Conservation (phyloP, 208 protist genomes). For the Leishmania gerbilli region DNA sequence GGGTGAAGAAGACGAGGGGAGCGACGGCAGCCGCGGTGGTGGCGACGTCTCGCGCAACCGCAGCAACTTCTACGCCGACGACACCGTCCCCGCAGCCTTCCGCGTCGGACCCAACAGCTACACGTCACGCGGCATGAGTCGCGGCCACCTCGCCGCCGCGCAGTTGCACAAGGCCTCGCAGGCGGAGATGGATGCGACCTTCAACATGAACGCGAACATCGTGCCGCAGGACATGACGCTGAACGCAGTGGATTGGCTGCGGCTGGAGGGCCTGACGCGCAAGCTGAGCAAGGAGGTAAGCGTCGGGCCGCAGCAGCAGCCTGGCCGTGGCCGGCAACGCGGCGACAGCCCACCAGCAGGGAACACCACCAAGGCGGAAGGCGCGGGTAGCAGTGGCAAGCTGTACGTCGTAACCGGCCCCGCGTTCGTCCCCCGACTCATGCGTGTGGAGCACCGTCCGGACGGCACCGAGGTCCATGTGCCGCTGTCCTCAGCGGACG, state of each 20-base stretch:
- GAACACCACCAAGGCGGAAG: conserved; percentile 6
- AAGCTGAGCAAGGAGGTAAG: conserved; percentile 44
- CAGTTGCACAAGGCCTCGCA: conserved; percentile 76
- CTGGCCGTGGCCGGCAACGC: conserved; percentile 7
- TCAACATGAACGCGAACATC: conserved; percentile 89
- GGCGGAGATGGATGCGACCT: conserved; percentile 76
- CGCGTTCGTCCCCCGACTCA: conserved; percentile 55
- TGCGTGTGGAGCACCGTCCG: conserved; percentile 41
- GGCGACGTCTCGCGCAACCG: conserved; percentile 34
- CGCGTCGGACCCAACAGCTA: conserved; percentile 67
- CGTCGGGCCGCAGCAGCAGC: conserved; percentile 5
- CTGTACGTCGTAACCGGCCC: conserved; percentile 62
- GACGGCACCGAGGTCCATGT: conserved; percentile 31
- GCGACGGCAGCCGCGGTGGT: background rate
- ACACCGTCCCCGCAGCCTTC: conserved; percentile 56
- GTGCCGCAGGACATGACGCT: conserved; percentile 87
- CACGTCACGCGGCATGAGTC: conserved; percentile 56
- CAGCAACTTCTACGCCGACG: conserved; percentile 75
- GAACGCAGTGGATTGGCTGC: conserved; percentile 84
- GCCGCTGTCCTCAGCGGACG: conserved; percentile 7
- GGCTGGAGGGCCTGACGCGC: conserved; percentile 72
- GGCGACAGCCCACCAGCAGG: background rate
- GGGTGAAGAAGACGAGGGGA: conserved; percentile 24
- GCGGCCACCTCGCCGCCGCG: conserved; percentile 83
- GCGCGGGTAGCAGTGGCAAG: conserved; percentile 13